phyloP scores from a whole-genome alignment of 2,329 filamentous ascomycete genomes.

The Ceratocystiopsis brevicomis region DNA sequence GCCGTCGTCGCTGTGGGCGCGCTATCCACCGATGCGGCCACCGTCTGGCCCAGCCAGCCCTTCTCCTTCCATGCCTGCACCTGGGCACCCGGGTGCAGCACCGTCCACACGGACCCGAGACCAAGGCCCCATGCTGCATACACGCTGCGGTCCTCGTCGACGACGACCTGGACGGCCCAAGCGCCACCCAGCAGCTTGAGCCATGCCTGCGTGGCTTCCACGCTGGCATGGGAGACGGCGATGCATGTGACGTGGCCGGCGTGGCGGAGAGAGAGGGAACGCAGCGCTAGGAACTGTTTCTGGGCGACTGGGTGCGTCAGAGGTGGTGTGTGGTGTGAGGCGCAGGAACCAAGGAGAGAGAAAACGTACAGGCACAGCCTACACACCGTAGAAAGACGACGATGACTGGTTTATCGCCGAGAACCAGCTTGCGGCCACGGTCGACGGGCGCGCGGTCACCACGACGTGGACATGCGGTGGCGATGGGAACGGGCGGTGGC shows the following conservation, averaged over 20 bases:
- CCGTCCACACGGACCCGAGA: constrained; percentile 28
- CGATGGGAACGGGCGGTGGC: constrained; percentile 30
- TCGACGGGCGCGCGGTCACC: constrained; percentile 31
- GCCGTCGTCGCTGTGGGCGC: background rate
- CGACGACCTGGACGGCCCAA: constrained; percentile 34
- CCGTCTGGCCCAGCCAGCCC: constrained; percentile 32
- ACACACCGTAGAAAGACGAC: constrained; percentile 36
- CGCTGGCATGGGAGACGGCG: constrained; percentile 40
- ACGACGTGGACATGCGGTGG: constrained; percentile 23
- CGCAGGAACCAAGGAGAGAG: background rate
- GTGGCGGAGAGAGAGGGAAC: constrained; percentile 33
- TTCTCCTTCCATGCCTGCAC: constrained; percentile 33
- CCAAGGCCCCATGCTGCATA: constrained; percentile 43
- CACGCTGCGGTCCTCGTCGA: constrained; percentile 35
- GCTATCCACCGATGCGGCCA: constrained; percentile 25
- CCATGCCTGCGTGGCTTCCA: constrained; percentile 36
- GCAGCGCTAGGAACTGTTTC: constrained; percentile 36
- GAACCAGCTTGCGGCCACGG: constrained; percentile 22
- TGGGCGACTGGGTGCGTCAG: constrained; percentile 25
- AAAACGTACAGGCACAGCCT: constrained; percentile 32
- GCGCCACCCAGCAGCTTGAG: constrained; percentile 36
- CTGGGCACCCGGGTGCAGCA: constrained; percentile 34
- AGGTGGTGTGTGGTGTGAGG: no score
- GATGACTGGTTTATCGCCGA: constrained; percentile 25
- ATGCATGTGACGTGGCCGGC: constrained; percentile 31